A percentile compares a stretch with the other conserved stretches of the same genome.
Conservation (phyloP, 2,329 filamentous ascomycete species). For the Paecilomyces sp. region DNA sequence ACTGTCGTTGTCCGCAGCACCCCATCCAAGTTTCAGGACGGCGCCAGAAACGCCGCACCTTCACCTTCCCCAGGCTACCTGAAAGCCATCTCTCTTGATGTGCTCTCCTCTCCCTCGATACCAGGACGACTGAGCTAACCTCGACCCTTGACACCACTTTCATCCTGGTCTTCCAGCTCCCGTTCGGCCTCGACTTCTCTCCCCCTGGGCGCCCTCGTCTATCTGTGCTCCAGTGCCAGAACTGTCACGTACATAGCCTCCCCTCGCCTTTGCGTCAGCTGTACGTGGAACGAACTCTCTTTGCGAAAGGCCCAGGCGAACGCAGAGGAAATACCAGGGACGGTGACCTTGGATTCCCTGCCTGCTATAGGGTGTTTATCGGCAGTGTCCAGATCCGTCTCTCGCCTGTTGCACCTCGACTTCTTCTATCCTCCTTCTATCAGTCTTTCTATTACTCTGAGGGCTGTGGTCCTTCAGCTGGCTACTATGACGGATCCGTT, state of each 20-base stretch:
- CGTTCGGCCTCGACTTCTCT: neutral
- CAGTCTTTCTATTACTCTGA: constrained; percentile 13
- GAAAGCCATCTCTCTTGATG: neutral
- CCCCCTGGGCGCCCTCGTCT: neutral
- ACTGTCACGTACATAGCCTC: neutral
- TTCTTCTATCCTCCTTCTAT: neutral
- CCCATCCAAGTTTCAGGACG: neutral
- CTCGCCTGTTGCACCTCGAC: neutral
- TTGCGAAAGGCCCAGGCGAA: neutral
- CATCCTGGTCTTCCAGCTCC: neutral
- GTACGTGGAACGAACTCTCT: neutral
- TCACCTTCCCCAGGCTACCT: neutral
- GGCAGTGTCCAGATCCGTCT: neutral
- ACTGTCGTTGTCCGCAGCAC: neutral
- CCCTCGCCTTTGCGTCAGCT: neutral
- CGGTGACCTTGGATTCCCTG: neutral
- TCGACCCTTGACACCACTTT: neutral
- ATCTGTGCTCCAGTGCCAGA: neutral
- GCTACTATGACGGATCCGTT: constrained; percentile 52
- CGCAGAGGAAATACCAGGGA: neutral
- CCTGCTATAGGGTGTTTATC: neutral
- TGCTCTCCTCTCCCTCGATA: neutral
- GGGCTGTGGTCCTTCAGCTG: constrained; percentile 3
- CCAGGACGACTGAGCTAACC: neutral
- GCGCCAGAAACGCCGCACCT: neutral